Base-by-base conservation (phyloP, 345 rosid genomes). In the Boechera retrofracta region DNA sequence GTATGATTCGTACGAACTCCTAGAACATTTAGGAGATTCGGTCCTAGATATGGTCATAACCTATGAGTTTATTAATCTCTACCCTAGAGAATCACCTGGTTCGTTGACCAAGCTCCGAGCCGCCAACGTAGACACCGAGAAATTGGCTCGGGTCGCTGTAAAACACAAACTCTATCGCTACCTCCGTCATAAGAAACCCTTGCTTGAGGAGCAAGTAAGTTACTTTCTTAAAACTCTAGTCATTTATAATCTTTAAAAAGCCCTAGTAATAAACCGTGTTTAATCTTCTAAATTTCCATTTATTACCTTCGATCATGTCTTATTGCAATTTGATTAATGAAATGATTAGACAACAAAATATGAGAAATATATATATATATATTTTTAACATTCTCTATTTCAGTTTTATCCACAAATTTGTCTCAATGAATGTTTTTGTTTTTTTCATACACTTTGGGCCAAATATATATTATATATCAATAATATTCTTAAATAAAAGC, bases 51-150 rank as follows among this genome's bases (percentile, higher is more conserved):
- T 72, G 0, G 26, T 85, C 1, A 63, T 89, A 35, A 57, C 85
- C 0, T 5, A 3, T 15, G 53, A 64, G 53, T 44, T 64, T 28
- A 2, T 4, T 13, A 15, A 28, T 7, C 12, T 15, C 0, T 64
- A 64, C 21, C 53, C 68, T 44, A 28, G 4, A 26, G 38, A 44
- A 64, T 26, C 57, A 2, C 85, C 90, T 0, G 97, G 92, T 4
- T 24, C 15, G 18, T 56, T 89, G 62, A 92, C 97, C 32, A 70
- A 90, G 2, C 97, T 91, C 69, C 83, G 92, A 5, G 87, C 91
- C 0, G 87, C 84, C 28, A 91, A 91, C 49, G 90, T 91, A 0
- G 81, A 91, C 26, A 82, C 84, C 0, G 95, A 91, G 65, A 91
- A 91, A 62, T 82, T 91, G 10, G 90, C 97, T 0, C 82, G 95